Evolutionary conservation across 768 basidiomycete species (phyloP).

Genomic region (Pleurotus cornucopiae): DNA sequence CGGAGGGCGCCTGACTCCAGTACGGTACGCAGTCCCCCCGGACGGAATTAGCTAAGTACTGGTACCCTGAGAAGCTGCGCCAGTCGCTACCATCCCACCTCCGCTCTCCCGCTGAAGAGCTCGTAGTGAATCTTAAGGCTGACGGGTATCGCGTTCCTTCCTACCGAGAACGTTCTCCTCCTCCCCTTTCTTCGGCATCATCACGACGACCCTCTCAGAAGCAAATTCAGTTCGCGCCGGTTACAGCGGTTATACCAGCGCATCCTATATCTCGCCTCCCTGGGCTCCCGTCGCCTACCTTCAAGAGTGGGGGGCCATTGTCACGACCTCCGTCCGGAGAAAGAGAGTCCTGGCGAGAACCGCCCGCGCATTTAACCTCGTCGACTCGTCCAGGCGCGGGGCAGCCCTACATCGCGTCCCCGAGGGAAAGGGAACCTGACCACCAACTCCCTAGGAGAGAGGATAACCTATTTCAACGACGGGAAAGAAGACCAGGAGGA

Average conservation of each 20-base stretch:
- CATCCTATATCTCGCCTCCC: not conserved
- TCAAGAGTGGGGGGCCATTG: conserved; percentile 3
- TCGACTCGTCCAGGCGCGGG: too few relatives aligned
- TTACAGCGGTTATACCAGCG: too few relatives aligned
- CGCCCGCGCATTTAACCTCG: not conserved
- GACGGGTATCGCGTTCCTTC: not conserved
- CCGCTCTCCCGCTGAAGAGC: not conserved
- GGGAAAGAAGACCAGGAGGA: not conserved
- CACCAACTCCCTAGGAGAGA: not conserved
- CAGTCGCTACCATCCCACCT: not conserved
- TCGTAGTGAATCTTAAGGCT: not conserved
- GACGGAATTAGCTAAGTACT: not conserved
- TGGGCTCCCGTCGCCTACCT: not conserved
- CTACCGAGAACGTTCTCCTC: not conserved
- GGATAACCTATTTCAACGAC: not conserved
- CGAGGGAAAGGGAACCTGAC: not conserved
- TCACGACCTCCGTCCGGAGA: not conserved
- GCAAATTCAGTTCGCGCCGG: not conserved
- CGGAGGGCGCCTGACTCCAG: not conserved
- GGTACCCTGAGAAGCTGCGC: not conserved
- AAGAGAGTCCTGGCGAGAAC: not conserved
- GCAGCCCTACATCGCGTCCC: too few relatives aligned
- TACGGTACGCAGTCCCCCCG: not conserved
- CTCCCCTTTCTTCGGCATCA: not conserved
- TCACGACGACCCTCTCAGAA: not conserved